Percentiles rank a stretch among this genome's conserved stretches.
Evolutionary conservation across 176 grass and related monocot genomes (phyloP).

Genomic region (Aegilops sharonensis): DNA sequence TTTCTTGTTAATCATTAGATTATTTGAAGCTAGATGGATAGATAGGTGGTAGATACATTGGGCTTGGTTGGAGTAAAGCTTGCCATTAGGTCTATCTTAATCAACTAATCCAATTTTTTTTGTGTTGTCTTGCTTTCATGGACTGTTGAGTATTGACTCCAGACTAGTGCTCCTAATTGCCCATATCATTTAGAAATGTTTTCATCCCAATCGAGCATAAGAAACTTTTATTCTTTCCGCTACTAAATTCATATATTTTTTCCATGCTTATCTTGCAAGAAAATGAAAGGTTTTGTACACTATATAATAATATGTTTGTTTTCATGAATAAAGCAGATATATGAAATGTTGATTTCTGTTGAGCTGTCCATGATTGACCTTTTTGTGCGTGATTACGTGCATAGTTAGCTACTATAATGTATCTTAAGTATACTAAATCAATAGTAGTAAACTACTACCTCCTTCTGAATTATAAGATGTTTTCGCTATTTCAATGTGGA

Average conservation of each 20-base stretch:
- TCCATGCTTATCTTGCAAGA: conserved; percentile 28
- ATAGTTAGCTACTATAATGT: conserved; percentile 3
- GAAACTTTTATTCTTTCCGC: background rate
- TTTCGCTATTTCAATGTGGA: too few species aligned
- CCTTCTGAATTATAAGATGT: too few species aligned
- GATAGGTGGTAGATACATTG: conserved; percentile 27
- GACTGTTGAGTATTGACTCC: conserved; percentile 31
- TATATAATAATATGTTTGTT: conserved; percentile 9
- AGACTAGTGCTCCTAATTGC: conserved; percentile 15
- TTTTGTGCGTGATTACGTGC: conserved; percentile 1
- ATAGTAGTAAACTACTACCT: background rate
- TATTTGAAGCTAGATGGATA: conserved; percentile 26
- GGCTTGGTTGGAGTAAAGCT: conserved; percentile 43
- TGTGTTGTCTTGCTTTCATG: conserved; percentile 29
- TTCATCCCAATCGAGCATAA: conserved; percentile 28
- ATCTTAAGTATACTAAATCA: background rate
- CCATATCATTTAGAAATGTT: conserved; percentile 14
- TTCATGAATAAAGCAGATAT: background rate
- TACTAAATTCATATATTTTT: conserved; percentile 10
- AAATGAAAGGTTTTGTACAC: conserved; percentile 32
- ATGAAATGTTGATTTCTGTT: conserved; percentile 15
- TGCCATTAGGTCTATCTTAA: conserved; percentile 27
- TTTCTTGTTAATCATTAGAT: conserved; percentile 13
- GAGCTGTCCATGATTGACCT: conserved; percentile 23
- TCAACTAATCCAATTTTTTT: conserved; percentile 34